Conservation (phyloP, 1,284 basidiomycete genomes). For the Taiwanofungus camphoratus region DNA sequence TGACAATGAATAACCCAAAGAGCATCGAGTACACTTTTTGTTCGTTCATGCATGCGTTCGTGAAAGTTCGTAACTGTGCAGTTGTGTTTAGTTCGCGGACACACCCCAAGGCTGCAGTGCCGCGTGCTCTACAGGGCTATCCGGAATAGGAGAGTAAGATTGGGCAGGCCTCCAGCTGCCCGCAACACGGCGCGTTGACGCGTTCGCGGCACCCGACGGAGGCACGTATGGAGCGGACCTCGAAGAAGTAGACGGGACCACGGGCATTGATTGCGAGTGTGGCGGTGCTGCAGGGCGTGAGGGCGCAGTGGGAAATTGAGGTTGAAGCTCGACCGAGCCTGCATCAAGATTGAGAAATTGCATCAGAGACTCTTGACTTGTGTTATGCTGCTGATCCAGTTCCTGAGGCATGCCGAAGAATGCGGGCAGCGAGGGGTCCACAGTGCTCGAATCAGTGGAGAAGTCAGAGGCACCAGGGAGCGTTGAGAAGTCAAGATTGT, state of each 20-base stretch:
- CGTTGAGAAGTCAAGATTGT: slow-evolving; percentile 10
- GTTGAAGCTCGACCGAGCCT: not conserved
- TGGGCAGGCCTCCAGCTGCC: slow-evolving; percentile 41
- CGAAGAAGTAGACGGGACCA: slow-evolving; percentile 3
- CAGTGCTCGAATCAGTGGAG: no score
- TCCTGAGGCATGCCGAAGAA: slow-evolving; percentile 1
- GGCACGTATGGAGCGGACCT: slow-evolving; percentile 37
- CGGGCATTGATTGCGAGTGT: not conserved
- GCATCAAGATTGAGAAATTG: slow-evolving; percentile 25
- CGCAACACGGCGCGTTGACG: slow-evolving; percentile 45
- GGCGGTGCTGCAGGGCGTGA: not conserved
- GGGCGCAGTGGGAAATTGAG: slow-evolving; percentile 1
- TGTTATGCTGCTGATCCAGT: not conserved
- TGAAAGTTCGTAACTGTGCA: no score
- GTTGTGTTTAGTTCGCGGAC: no score
- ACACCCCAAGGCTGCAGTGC: no score
- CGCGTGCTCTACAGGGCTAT: not conserved
- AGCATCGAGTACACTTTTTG: no score
- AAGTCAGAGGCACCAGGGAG: slow-evolving; percentile 2
- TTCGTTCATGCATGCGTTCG: no score
- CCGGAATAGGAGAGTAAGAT: not conserved
- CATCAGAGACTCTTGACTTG: slow-evolving; percentile 15
- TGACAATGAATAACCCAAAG: no score
- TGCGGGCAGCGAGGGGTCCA: not conserved
- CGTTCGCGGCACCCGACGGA: slow-evolving; percentile 45